phyloP scores from a whole-genome alignment of 116 monocot genomes.

The Thalassia testudinum region DNA sequence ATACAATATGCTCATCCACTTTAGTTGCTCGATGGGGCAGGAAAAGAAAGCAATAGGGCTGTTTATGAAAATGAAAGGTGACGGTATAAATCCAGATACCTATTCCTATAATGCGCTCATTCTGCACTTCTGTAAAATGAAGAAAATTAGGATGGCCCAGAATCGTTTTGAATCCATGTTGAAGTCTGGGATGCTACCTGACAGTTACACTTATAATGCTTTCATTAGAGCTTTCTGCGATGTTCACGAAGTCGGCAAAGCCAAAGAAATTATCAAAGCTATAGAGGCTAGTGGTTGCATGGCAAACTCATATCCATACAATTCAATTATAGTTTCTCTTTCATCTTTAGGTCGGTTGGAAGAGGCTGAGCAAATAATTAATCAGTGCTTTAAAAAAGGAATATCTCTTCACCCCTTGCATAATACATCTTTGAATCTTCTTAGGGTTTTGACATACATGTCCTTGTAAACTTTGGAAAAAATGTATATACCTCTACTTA shows the following conservation, averaged over 20 bases:
- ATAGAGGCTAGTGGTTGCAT: slow-evolving; percentile 41
- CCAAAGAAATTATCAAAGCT: slow-evolving; percentile 34
- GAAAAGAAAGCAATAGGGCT: slow-evolving; percentile 39
- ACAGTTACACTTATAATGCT: slow-evolving; percentile 60
- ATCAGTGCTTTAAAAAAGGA: slow-evolving; percentile 25
- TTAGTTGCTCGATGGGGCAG: slow-evolving; percentile 39
- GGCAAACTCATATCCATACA: slow-evolving; percentile 29
- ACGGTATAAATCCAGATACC: slow-evolving; percentile 50
- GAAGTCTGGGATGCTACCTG: slow-evolving; percentile 58
- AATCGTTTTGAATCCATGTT: slow-evolving; percentile 66
- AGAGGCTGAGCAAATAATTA: slow-evolving; percentile 30
- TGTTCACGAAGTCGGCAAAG: slow-evolving; percentile 31
- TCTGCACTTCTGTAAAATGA: slow-evolving; percentile 52
- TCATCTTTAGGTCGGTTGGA: slow-evolving; percentile 13
- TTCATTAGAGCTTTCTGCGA: slow-evolving; percentile 52
- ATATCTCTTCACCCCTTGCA: too few relatives aligned
- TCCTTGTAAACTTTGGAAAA: too few relatives aligned
- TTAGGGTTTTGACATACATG: too few relatives aligned
- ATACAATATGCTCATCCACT: slow-evolving; percentile 72
- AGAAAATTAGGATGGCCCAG: slow-evolving; percentile 34
- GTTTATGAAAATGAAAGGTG: slow-evolving; percentile 45
- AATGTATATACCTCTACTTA: too few relatives aligned
- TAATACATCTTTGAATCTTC: too few relatives aligned
- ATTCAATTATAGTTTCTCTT: slow-evolving; percentile 25
- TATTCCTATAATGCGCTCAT: slow-evolving; percentile 79